Base-by-base conservation (phyloP, 495 filamentous ascomycete genomes). In the Neurospora sp. region DNA sequence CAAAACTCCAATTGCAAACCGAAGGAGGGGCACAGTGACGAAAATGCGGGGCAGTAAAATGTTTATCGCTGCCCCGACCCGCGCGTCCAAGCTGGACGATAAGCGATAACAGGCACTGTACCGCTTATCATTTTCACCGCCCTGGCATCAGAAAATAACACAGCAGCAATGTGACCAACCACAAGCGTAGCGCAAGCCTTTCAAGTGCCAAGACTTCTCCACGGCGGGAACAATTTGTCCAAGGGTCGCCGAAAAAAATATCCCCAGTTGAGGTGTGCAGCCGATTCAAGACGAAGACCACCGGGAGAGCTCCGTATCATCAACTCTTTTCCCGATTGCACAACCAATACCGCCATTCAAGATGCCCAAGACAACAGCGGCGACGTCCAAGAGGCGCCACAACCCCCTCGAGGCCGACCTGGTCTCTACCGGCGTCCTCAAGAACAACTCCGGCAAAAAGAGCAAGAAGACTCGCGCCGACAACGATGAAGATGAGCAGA, bases 361-460 rank as follows among this genome's bases (percentile, higher is more conserved):
- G 37, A 88, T 88, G 87, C 87, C 87, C 38, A 88, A 88, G 76
- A 83, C 83, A 38, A 85, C 81, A 3, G 83, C 84, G 5, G 80
- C 82, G 3, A 81, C 78, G n/a, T 76, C 82, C 37, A 72, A 75
- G 69, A 80, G 82, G 48, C 85, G 90, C 69, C 91, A 93, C 80
- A 92, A 91, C 75, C 90, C 91, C 72, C 85, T 94, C 68, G 90
- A 91, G 70, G 89, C 92, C 76, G 92, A 93, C 77, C 85, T 93
- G 59, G 75, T 88, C 69, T 86, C 91, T 27, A 88, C 87, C 12
- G 90, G 89, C n/a, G 86, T 89, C 69, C 79, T 92, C 39, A 80
- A 88, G 82, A 81, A 83, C 81, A 79, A 88, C 73, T 70, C 78
- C 77, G 79, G 85, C 80, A 79, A 85, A 74, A 82, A 81, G 4